Conservation (phyloP, 257 asterid genomes). For the Solanum etuberosum region DNA sequence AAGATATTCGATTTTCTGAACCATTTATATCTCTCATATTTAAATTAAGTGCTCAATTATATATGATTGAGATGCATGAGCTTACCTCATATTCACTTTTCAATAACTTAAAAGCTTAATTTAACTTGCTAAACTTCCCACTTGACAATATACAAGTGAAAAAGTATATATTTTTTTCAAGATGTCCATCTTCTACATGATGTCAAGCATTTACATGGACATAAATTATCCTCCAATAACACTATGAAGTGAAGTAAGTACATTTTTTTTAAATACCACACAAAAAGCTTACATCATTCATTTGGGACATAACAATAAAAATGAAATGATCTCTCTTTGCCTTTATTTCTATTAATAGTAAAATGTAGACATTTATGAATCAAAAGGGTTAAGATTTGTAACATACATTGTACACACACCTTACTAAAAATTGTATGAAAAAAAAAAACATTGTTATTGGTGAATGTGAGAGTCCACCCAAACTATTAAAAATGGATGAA, state of each 20-base stretch:
- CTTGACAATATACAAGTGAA: not conserved
- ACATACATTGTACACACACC: not conserved
- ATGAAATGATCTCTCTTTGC: not conserved
- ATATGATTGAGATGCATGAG: not conserved
- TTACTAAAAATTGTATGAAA: not conserved
- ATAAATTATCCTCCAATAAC: not conserved
- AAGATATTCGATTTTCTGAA: not conserved
- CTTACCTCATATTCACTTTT: not conserved
- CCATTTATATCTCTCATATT: not conserved
- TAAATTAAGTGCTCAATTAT: not conserved
- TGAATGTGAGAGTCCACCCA: not conserved
- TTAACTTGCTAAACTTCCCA: not conserved
- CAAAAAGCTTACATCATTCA: not conserved
- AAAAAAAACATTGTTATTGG: not conserved
- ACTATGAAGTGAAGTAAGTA: not conserved
- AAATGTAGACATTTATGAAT: not conserved
- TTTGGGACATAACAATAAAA: not conserved
- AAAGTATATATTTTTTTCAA: not conserved
- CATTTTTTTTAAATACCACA: not conserved
- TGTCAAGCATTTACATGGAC: slow-evolving; percentile 1
- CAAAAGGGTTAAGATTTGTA: not conserved
- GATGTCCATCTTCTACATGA: not conserved
- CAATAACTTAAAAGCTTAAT: not conserved
- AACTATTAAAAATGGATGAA: not conserved
- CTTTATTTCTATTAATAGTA: not conserved